Evolutionary conservation across 1,284 basidiomycete genomes (phyloP).

Genomic region (Ganoderma sinense): DNA sequence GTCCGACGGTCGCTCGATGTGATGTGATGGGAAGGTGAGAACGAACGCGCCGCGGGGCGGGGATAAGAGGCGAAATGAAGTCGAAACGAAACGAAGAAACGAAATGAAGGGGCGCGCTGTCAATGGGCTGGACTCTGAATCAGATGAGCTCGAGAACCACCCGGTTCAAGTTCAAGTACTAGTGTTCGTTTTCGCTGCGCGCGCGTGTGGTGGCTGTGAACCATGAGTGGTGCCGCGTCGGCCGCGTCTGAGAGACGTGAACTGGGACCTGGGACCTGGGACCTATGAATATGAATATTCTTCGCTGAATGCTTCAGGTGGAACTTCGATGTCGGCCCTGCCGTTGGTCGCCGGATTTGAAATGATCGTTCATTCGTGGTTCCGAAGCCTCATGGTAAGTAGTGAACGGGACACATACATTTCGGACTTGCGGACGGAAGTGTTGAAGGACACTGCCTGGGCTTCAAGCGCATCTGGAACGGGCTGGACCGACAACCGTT

Average conservation of each 20-base stretch:
- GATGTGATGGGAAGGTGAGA: no score
- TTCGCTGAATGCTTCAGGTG: background rate
- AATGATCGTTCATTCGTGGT: background rate
- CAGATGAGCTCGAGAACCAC: no score
- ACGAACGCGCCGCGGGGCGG: background rate
- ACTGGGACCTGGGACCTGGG: no score
- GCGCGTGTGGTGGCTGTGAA: background rate
- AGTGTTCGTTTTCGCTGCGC: background rate
- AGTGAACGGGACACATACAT: background rate
- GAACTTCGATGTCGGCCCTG: background rate
- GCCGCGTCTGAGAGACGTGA: no score
- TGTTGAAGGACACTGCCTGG: background rate
- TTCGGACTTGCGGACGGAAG: no score
- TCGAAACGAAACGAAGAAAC: background rate
- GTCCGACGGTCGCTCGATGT: no score
- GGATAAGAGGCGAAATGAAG: background rate
- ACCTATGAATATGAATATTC: background rate
- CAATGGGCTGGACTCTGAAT: background rate
- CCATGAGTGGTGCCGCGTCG: background rate
- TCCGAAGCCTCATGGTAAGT: background rate
- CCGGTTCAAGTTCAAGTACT: no score
- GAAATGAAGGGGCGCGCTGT: background rate
- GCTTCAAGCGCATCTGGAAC: background rate
- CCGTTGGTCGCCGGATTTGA: background rate
- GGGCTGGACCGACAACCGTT: background rate